Base-by-base conservation (phyloP, 768 basidiomycete genomes). In the Pleurotus platypus region DNA sequence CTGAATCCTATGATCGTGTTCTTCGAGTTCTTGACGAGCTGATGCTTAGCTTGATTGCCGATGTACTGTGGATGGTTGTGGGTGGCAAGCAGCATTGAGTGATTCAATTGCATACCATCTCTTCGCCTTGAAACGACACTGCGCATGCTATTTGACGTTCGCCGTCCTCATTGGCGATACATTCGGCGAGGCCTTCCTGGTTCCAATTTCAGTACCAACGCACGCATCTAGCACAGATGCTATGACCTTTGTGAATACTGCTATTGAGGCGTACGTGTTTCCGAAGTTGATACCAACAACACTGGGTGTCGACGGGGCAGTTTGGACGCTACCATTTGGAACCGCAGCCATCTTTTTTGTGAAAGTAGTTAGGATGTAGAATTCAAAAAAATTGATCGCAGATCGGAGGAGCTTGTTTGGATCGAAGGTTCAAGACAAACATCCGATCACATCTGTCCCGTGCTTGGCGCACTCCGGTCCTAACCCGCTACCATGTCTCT, bases 131-230 rank as follows among this genome's bases (percentile, higher is more conserved):
- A 70, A 96, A 98, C 0, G 94, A 84, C 55, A 98, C 78, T 24
- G 94, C 94, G 68, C 92, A 93, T 0, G 94, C 94, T 65, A 99
- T 98, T 75, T 99, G 96, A 30, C 97, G 88, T 68, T 98, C 96
- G 27, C 97, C 96, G 69, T 98, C 96, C 69, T 98, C 95, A 69
- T 98, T 98, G 4, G 95, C 97, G 59, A 98, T 98, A 69, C 92
- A 96, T 67, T 94, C 92, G 43, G 95, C 88, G 27, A 90, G 77
- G 11, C 92, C 92, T 72, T 97, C 94, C 93, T 95, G 55, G 35
- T 16, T 16, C 13, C 22, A 15, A 18, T 22, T 15, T 37, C 45
- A 54, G 51, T 40, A 35, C 49, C 55, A 45, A 56, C 46, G 48
- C 27, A 56, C 40, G 48, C 49, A 50, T 46, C 42, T 13, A 12